phyloP scores from a whole-genome alignment of 768 basidiomycete species.

The Podaxis rugospora region DNA sequence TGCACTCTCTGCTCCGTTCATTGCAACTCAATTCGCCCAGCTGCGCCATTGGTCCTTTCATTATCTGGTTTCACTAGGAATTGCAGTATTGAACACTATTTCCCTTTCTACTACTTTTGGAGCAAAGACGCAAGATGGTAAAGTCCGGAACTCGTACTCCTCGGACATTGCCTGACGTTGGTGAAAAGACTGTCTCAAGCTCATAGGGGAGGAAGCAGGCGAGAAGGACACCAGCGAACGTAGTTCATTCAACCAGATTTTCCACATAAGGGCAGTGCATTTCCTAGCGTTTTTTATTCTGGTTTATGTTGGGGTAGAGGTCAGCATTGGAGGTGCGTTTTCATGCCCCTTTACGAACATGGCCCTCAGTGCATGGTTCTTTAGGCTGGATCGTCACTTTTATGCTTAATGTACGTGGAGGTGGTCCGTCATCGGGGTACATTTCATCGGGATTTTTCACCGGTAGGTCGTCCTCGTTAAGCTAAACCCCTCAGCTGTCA shows the following conservation, averaged over 20 bases:
- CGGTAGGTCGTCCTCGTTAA: conserved; percentile 28
- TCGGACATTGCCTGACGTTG: conserved; percentile 1
- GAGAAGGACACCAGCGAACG: conserved; percentile 30
- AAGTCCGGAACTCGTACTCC: background rate
- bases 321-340: conserved; percentile 41
- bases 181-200: conserved; percentile 43
- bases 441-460: conserved; percentile 50
- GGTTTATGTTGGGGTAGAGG: conserved; percentile 68
- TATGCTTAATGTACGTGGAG: conserved; percentile 30
- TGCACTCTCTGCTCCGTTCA: conserved; percentile 68
- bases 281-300: conserved; percentile 61
- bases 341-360: conserved; percentile 13
- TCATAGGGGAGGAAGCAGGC: conserved; percentile 49
- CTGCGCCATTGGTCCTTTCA: conserved; percentile 69
- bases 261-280: conserved; percentile 50
- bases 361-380: background rate
- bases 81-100: conserved; percentile 55
- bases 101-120: conserved; percentile 57
- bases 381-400: conserved; percentile 72
- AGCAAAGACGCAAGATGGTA: conserved; percentile 68
- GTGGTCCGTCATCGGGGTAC: conserved; percentile 40
- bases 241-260: conserved; percentile 44
- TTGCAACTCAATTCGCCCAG: conserved; percentile 77
- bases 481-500: background rate
- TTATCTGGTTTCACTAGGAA: conserved; percentile 62